These are phyloP conservation scores for Eleusine coracana DNA, from an alignment of 176 grass and related monocot species.

Conservation along the genomic window DNA sequence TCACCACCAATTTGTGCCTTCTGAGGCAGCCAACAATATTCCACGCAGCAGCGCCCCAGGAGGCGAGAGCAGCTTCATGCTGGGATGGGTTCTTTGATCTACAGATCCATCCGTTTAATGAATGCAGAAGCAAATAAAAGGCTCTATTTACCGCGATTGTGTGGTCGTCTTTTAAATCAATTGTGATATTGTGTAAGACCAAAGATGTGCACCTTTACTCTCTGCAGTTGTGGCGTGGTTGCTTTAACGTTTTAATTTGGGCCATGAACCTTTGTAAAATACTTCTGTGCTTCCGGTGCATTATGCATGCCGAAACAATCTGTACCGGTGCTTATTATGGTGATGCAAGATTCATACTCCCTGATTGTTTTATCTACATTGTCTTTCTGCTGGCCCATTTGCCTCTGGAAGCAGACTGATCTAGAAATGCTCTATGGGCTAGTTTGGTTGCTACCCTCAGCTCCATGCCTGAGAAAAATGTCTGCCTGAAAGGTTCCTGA, in stretches of 20 bases:
- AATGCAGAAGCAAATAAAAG: constrained; percentile 35
- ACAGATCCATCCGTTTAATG: background rate
- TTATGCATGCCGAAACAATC: background rate
- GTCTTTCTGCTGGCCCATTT: background rate
- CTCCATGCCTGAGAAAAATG: too few species aligned
- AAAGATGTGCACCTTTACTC: constrained; percentile 12
- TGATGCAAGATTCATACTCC: background rate
- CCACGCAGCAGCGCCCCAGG: constrained; percentile 49
- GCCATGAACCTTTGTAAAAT: constrained; percentile 14
- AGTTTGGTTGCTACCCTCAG: too few species aligned
- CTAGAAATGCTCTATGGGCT: background rate
- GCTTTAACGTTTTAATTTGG: constrained; percentile 12
- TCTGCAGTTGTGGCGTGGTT: constrained; percentile 9
- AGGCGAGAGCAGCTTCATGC: constrained; percentile 87
- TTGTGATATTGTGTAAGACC: background rate
- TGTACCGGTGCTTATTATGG: background rate
- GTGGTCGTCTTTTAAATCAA: constrained; percentile 6
- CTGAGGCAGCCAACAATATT: constrained; percentile 49
- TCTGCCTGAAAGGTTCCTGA: too few species aligned
- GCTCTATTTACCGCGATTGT: background rate
- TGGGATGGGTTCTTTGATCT: constrained; percentile 79
- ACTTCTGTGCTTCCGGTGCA: constrained; percentile 10
- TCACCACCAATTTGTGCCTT: constrained; percentile 64
- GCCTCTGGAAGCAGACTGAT: background rate
- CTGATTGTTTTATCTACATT: background rate